Conservation (phyloP, 1,139 yeast species). For the Yueomyces sp. region DNA sequence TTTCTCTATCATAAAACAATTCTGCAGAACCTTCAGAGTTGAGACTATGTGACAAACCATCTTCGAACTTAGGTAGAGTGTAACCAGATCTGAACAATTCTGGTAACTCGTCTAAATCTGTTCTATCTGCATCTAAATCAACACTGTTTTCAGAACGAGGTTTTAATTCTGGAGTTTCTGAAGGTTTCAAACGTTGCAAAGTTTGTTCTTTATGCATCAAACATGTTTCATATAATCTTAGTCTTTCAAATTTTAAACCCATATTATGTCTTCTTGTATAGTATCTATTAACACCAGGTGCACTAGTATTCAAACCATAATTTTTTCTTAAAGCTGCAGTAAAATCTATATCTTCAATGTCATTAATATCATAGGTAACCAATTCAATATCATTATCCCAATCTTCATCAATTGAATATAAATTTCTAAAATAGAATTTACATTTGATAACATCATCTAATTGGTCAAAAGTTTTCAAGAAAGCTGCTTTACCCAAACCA, state of each 20-base stretch:
- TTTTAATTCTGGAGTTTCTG: too few species aligned
- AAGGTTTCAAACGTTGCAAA: background rate
- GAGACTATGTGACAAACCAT: background rate
- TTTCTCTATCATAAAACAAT: background rate
- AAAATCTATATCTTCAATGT: conserved; percentile 1
- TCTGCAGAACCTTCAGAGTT: background rate
- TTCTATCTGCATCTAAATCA: background rate
- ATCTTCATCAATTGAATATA: conserved; percentile 8
- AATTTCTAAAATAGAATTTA: conserved; percentile 8
- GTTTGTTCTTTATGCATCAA: conserved; percentile 2
- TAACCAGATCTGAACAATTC: background rate
- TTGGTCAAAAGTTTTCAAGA: conserved; percentile 4
- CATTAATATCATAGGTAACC: conserved; percentile 7
- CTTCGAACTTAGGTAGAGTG: background rate
- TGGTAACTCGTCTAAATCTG: background rate
- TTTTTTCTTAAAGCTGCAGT: background rate
- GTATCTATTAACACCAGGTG: background rate
- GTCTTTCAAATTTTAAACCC: conserved; percentile 8
- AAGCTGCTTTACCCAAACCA: background rate
- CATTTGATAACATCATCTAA: conserved; percentile 6
- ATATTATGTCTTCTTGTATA: conserved; percentile 5
- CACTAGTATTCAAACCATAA: background rate
- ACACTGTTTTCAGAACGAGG: background rate
- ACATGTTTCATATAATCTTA: conserved; percentile 9
- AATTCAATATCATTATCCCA: conserved; percentile 8